A percentile compares a stretch with the other conserved stretches of the same genome.
phyloP scores from a whole-genome alignment of 2,329 filamentous ascomycete species.

The Fusarium sp. region DNA sequence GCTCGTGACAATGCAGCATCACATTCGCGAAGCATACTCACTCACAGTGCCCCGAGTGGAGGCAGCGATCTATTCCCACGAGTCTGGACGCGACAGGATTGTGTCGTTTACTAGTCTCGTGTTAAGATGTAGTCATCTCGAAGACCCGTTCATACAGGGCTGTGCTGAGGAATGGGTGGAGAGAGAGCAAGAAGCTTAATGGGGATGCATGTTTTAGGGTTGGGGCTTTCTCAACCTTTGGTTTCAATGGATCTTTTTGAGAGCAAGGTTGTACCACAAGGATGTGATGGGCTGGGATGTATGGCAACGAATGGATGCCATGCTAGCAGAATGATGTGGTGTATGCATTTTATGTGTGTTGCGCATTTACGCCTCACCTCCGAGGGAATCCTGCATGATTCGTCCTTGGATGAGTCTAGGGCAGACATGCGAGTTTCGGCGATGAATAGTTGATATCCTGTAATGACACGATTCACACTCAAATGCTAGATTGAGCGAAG shows the following conservation, averaged over 20 bases:
- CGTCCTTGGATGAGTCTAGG: not conserved
- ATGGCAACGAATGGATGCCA: slow-evolving; percentile 14
- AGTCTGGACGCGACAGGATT: slow-evolving; percentile 35
- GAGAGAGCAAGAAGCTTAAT: slow-evolving; percentile 36
- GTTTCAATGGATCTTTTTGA: slow-evolving; percentile 17
- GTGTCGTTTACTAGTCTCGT: slow-evolving; percentile 5
- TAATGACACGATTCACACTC: slow-evolving; percentile 3
- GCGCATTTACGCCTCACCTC: slow-evolving; percentile 5
- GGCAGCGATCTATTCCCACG: slow-evolving; percentile 8
- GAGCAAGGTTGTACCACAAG: slow-evolving; percentile 17
- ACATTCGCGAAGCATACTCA: not conserved
- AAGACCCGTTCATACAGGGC: slow-evolving; percentile 4
- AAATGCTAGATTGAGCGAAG: not conserved
- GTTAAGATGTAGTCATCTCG: not conserved
- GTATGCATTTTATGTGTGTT: slow-evolving; percentile 17
- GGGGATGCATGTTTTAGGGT: slow-evolving; percentile 35
- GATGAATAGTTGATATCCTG: slow-evolving; percentile 2
- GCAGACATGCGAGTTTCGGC: slow-evolving; percentile 13
- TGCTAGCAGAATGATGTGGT: slow-evolving; percentile 7
- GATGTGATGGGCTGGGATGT: slow-evolving; percentile 17
- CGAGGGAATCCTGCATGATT: slow-evolving; percentile 19
- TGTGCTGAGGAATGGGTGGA: slow-evolving; percentile 3
- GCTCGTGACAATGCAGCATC: slow-evolving; percentile 24
- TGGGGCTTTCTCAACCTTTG: slow-evolving; percentile 26
- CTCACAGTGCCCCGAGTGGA: slow-evolving; percentile 1